These are phyloP conservation scores for Calycina herbarum DNA, from an alignment of 2,329 filamentous ascomycete genomes.

Conservation along the genomic window DNA sequence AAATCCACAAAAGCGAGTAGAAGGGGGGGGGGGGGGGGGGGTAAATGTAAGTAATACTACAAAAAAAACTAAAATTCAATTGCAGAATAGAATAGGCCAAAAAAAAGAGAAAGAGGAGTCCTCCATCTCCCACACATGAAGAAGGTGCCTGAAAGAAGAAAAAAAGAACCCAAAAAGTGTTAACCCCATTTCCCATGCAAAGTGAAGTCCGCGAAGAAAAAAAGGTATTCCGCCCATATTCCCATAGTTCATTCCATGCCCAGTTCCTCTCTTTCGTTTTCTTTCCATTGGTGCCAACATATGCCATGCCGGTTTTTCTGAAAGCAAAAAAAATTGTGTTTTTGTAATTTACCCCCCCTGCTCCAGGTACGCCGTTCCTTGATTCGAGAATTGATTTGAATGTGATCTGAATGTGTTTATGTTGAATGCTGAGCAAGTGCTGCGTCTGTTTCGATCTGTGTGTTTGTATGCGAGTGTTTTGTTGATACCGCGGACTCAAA, in stretches of 20 bases:
- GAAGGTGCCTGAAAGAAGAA: no score
- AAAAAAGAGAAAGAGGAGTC: neutral
- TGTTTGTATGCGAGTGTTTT: neutral
- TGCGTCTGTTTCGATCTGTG: neutral
- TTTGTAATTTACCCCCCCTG: neutral
- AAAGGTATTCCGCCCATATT: neutral
- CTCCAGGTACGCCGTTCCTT: neutral
- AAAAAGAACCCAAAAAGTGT: no score
- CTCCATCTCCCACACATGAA: no score
- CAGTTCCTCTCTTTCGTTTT: neutral
- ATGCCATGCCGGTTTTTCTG: neutral
- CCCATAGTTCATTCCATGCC: neutral
- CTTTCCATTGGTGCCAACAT: no score
- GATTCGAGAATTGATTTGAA: neutral
- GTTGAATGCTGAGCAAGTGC: neutral
- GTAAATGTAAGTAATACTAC: constrained; percentile 1
- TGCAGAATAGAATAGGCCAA: neutral
- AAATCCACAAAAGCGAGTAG: neutral
- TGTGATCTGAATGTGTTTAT: neutral
- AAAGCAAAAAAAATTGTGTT: neutral
- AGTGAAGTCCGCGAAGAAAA: no score
- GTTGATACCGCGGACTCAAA: neutral
- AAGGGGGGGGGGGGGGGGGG: neutral
- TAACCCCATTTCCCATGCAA: no score
- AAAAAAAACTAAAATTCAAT: neutral